Percentiles rank a stretch among this genome's conserved stretches.
Evolutionary conservation across 306 rosid genomes (phyloP).

Genomic region (Prunus padus): DNA sequence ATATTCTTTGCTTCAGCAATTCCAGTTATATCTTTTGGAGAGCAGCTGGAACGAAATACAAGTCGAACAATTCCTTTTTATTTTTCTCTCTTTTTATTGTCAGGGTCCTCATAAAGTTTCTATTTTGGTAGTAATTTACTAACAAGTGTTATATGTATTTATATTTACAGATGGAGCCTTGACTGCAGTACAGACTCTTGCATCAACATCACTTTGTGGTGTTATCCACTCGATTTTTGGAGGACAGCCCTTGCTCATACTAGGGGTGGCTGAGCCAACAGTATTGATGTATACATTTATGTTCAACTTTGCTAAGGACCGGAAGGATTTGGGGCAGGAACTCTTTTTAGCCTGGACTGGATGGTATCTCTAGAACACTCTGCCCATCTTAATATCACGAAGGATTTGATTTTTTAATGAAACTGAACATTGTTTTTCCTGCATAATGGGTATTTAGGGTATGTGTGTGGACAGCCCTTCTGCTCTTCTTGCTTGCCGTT

Average conservation of each 20-base stretch:
- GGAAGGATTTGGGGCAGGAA: conserved; percentile 83
- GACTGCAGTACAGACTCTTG: conserved; percentile 96
- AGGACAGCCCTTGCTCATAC: conserved; percentile 95
- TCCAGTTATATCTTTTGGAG: conserved; percentile 96
- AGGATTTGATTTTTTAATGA: conserved; percentile 17
- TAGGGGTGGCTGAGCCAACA: conserved; percentile 97
- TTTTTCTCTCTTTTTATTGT: conserved; percentile 19
- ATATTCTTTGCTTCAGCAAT: conserved; percentile 98
- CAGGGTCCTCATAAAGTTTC: conserved; percentile 19
- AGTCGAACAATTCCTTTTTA: conserved; percentile 35
- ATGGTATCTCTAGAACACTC: conserved; percentile 59
- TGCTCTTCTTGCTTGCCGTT: conserved; percentile 85
- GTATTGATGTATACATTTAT: conserved; percentile 93
- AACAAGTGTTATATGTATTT: conserved; percentile 27
- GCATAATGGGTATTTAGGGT: conserved; percentile 57
- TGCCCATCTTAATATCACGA: not conserved
- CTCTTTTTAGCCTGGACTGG: conserved; percentile 91
- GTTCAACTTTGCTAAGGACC: conserved; percentile 83
- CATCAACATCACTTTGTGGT: conserved; percentile 92
- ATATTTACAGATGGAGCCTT: conserved; percentile 68
- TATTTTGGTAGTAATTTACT: conserved; percentile 30
- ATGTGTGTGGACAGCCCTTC: conserved; percentile 85
- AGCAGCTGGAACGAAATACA: conserved; percentile 85
- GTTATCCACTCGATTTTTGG: conserved; percentile 82
- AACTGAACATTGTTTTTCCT: conserved; percentile 18